These are phyloP conservation scores for Sporothrix pallida DNA, from an alignment of 2,329 filamentous ascomycete species.

Conservation along the genomic window DNA sequence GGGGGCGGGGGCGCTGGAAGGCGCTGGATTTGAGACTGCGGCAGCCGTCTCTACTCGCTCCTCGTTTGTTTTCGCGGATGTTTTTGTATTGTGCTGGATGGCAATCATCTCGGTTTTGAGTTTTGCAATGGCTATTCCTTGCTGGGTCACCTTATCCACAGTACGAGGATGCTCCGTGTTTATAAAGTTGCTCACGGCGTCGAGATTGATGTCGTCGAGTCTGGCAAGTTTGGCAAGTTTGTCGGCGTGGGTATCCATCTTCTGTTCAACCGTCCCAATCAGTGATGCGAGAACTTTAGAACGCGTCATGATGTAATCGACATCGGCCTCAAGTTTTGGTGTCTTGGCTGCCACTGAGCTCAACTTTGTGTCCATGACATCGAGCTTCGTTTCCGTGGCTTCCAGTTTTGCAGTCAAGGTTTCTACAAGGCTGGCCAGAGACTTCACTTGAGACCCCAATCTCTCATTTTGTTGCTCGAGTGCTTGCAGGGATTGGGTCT, in stretches of 20 bases:
- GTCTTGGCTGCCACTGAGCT: background rate
- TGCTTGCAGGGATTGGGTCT: background rate
- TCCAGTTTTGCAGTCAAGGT: background rate
- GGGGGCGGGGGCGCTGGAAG: background rate
- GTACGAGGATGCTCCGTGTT: slow-evolving; percentile 14
- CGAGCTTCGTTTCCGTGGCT: background rate
- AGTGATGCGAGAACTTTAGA: background rate
- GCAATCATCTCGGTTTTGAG: slow-evolving; percentile 20
- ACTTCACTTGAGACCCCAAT: background rate
- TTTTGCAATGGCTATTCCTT: slow-evolving; percentile 4
- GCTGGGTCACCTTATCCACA: background rate
- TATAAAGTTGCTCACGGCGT: slow-evolving; percentile 23
- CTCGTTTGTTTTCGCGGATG: background rate
- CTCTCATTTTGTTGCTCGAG: slow-evolving; percentile 16
- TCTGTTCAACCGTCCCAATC: slow-evolving; percentile 15
- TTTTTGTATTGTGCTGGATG: background rate
- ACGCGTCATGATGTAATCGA: background rate
- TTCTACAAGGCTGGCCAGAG: slow-evolving; percentile 4
- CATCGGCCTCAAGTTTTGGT: background rate
- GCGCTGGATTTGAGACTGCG: background rate
- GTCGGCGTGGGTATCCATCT: background rate
- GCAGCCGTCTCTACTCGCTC: background rate
- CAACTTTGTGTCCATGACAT: background rate
- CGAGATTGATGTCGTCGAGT: slow-evolving; percentile 15
- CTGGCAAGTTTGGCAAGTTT: slow-evolving; percentile 26